Conservation (phyloP, 139 green algal genomes). For the Coelastrella sp. region DNA sequence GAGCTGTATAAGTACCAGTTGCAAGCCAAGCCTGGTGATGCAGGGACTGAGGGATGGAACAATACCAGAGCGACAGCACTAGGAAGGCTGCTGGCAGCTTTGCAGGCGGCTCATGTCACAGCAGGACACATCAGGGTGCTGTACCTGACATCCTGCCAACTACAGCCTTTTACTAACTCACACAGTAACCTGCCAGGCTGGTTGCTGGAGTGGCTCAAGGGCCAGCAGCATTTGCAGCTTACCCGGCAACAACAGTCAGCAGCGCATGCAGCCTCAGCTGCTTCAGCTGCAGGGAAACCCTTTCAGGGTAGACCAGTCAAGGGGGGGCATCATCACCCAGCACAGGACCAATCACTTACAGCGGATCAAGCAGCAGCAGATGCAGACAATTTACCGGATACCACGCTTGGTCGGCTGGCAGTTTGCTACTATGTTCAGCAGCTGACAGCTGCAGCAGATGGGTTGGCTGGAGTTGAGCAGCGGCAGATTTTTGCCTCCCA, state of each 20-base stretch:
- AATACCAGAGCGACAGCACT: neutral
- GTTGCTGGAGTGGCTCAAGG: slow-evolving; percentile 6
- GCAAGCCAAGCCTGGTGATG: neutral
- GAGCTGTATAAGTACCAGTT: neutral
- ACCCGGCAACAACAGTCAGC: slow-evolving; percentile 20
- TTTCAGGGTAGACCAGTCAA: neutral
- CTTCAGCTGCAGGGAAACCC: neutral
- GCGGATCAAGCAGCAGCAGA: neutral
- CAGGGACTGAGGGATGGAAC: neutral
- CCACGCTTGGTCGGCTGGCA: slow-evolving; percentile 4
- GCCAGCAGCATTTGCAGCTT: slow-evolving; percentile 23
- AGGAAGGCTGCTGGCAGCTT: neutral
- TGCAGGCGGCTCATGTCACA: slow-evolving; percentile 32
- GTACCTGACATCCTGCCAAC: neutral
- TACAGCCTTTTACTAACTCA: neutral
- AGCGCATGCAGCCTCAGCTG: neutral
- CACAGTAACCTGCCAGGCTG: neutral
- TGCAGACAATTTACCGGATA: neutral
- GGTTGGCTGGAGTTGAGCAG: slow-evolving; percentile 19
- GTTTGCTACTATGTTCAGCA: slow-evolving; percentile 17
- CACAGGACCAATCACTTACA: neutral
- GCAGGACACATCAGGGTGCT: neutral
- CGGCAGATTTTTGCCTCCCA: neutral
- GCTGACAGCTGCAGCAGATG: neutral
- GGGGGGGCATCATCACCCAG: neutral